Base-by-base conservation (phyloP, 805 yeast species). In the Lachancea kluyveri region DNA sequence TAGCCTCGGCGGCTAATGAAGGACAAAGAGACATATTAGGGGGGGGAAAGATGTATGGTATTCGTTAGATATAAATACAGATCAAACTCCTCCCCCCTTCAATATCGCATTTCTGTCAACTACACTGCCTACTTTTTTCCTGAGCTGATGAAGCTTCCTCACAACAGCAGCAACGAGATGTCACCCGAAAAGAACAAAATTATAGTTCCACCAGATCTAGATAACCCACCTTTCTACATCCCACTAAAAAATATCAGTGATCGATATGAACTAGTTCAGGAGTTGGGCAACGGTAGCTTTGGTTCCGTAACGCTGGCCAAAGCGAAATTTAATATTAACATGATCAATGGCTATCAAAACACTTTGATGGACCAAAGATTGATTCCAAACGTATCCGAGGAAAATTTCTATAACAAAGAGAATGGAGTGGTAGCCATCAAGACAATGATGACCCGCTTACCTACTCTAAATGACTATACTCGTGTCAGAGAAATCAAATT, bases 251-350 rank as follows among this genome's bases (percentile, higher is more conserved):
- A 68, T 6, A 53, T 69, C 28, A 43, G 48, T 3, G 49, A 56
- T 6, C 55, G 71, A 25, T 82, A 77, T 48, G 69, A 67, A 31
- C 41, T 64, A 4, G 60, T 80, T 6, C 65, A 72, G 26, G 65
- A 63, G 28, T 57, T 83, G 37, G 94, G 94, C 1, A 70, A 68
- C 34, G 94, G 94, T 1, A 76, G 85, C 28, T 83, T 83, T 62
- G 94, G 94, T 2, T 59, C 70, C 2, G 92, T 83, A 2, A 60
- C 69, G 1, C 58, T 81, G 44, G 87, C 85, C 4, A 76, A 76
- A 52, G 19, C 21, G 21, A 19, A 19, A 19, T 8, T 10, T 19
- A 10, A 12, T 15, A 17, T 7, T 17, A 5, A n/a, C 12, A 13
- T 8, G 15, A 17, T 14, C 12, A 24, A 10, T n/a, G 31, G 22